Evolutionary conservation across 106 monocot species (phyloP).

Genomic region (Vanilla planifolia): DNA sequence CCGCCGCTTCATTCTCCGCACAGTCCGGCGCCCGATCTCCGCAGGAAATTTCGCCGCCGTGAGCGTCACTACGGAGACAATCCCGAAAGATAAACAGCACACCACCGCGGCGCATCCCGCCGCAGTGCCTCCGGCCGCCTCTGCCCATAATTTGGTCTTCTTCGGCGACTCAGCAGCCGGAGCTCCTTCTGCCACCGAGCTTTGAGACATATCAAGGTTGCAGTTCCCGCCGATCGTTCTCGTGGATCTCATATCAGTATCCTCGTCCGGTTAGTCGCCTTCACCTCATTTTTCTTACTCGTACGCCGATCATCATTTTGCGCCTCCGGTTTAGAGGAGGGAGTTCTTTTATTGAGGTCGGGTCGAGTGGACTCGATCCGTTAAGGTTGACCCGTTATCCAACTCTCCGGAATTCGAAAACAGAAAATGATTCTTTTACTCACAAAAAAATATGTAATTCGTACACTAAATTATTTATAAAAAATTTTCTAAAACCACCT

Average conservation of each 20-base stretch:
- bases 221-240: neutral
- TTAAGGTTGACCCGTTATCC: neutral
- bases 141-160: conserved; percentile 8
- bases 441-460: too few species aligned
- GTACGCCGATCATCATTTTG: neutral
- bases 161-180: neutral
- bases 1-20: conserved; percentile 1
- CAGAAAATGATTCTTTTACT: too few species aligned
- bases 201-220: too few species aligned
- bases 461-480: too few species aligned
- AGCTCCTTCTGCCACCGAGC: neutral
- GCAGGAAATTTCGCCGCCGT: conserved; percentile 23
- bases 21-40: conserved; percentile 22
- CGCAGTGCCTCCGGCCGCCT: conserved; percentile 36
- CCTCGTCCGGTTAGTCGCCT: neutral
- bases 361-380: neutral
- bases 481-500: too few species aligned
- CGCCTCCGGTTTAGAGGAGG: neutral
- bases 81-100: conserved; percentile 37
- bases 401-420: too few species aligned
- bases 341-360: too few species aligned
- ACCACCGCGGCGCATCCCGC: conserved; percentile 39
- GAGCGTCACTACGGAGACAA: conserved; percentile 24
- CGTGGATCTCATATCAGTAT: neutral
- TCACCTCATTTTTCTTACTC: neutral